These are phyloP conservation scores for Immersiporthe knoxdaviesiana DNA, from an alignment of 2,329 filamentous ascomycete species.

Conservation along the genomic window DNA sequence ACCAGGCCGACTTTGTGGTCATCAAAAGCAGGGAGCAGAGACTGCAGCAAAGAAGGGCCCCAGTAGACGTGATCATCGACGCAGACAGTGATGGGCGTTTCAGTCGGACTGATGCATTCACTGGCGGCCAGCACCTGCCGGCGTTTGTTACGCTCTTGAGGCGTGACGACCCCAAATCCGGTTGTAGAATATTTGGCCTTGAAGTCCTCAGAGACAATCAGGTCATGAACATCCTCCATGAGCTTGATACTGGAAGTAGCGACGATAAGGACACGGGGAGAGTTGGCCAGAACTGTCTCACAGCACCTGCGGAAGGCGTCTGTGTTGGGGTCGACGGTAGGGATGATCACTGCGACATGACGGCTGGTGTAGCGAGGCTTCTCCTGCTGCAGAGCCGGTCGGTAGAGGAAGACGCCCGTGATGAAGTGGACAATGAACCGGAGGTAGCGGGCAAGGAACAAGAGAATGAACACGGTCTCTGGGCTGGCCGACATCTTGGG, in stretches of 20 bases:
- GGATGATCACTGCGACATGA: constrained; percentile 56
- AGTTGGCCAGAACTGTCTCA: constrained; percentile 43
- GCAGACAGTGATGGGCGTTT: constrained; percentile 48
- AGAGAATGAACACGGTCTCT: constrained; percentile 36
- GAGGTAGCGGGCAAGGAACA: constrained; percentile 51
- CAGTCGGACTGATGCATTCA: constrained; percentile 37
- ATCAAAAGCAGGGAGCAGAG: constrained; percentile 48
- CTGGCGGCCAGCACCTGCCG: constrained; percentile 47
- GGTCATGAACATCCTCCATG: constrained; percentile 25
- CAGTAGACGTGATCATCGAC: constrained; percentile 60
- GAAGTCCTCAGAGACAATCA: constrained; percentile 24
- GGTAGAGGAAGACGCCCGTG: constrained; percentile 45
- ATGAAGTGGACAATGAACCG: constrained; percentile 49
- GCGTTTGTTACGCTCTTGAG: constrained; percentile 50
- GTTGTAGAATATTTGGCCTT: constrained; percentile 29
- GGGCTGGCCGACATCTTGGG: background rate
- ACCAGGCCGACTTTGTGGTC: constrained; percentile 55
- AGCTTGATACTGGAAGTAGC: constrained; percentile 47
- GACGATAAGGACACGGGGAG: constrained; percentile 45
- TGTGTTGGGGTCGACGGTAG: constrained; percentile 51
- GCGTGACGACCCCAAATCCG: constrained; percentile 37
- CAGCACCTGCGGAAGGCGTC: constrained; percentile 48
- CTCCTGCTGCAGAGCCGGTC: constrained; percentile 35
- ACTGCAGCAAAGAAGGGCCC: constrained; percentile 45
- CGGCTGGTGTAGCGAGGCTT: constrained; percentile 39